Evolutionary conservation across 192 early-diverging fungal species (phyloP), one percentile per base, ranked within the genome.

Genomic region (Helicostylum pulchrum): DNA sequence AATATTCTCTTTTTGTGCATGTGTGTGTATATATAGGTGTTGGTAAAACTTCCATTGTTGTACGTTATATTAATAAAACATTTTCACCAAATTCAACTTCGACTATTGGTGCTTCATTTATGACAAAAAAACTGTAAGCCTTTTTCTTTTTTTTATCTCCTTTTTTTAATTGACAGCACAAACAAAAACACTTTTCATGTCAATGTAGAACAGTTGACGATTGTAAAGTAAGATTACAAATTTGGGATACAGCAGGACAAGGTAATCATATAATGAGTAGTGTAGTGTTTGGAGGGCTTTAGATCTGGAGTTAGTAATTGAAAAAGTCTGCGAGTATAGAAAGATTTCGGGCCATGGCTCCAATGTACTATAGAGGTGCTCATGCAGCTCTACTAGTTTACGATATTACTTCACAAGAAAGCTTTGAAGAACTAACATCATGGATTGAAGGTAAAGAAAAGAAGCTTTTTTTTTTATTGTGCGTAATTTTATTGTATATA

Each of bases 181-280:
- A 55, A 39, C 45, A 65, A 26, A 26, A 26, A 62, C 47, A 45
- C 23, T 68, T 26, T 17, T 48, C 1, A 48, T 17, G 20, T 51
- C n/a, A 51, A 58, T 71, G 43, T 60, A 85, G 83, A 44, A 73
- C 77, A 52, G 79, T 88, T 15, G 88, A 90, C 56, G 83, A 85
- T 53, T 90, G 87, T 74, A 88, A 87, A 76, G 86, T 87, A 70
- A 74, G 87, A 49, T 80, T 90, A 34, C 89, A 90, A 73, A 88
- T 90, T 54, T 91, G 89, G 96, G 95, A 98, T 72, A 96, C 94
- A 9, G 92, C 94, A 11, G 94, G 94, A 0, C 81, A 86, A 73
- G 85, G 85, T 63, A 78, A 64, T 7, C 30, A n/a, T 39, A 39
- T 20, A 50, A 50, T 20, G 26, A 26, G 26, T 26, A 26, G 26